Base-by-base conservation (phyloP, 179 eudicot genomes). In the Monotropa hypopitys region DNA sequence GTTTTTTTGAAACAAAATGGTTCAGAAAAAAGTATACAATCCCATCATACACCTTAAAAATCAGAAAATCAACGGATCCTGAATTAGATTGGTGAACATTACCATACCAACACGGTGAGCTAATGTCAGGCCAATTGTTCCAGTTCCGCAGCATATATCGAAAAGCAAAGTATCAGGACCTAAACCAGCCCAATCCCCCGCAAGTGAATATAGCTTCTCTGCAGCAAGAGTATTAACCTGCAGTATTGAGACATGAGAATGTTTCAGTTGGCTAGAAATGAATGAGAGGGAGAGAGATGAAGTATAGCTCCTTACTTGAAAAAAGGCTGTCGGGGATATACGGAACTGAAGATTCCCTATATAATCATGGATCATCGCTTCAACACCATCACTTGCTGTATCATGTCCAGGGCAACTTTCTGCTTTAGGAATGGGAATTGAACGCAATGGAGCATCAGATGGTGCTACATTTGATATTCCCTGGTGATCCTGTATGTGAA, bases 21-120 rank as follows among this genome's bases (percentile, higher is more conserved):
- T 15, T 5, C 32, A 23, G 26, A 40, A 33, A 46, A 72, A 23
- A 73, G n/a, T 30, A 28, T 18, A 49, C 40, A 26, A n/a, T 12
- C 40, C 56, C 40, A 68, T 1, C 73, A 45, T 45, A 46, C 54
- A 26, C 74, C 42, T 51, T 51, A 4, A 1, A 47, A 33, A 46
- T 13, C 72, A 50, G 23, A 33, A 47, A 72, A 84, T 70, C 23
- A 57, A 78, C 75, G 72, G 76, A 66, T 68, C 42, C 50, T 13
- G 12, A 84, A 70, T 2, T 38, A 6, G 35, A 77, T 11, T 75
- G 51, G 50, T 3, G 46, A 79, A 56, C 80, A 86, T 90, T 94
- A 92, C 98, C 98, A 87, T 89, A 78, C 98, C 98, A 86, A 94
- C 98, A 87, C 87, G 96, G 79, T 88, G 87, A 73, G 98, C 98